Base-by-base conservation (phyloP, 805 yeast genomes). In the Starmerella asiatica region DNA sequence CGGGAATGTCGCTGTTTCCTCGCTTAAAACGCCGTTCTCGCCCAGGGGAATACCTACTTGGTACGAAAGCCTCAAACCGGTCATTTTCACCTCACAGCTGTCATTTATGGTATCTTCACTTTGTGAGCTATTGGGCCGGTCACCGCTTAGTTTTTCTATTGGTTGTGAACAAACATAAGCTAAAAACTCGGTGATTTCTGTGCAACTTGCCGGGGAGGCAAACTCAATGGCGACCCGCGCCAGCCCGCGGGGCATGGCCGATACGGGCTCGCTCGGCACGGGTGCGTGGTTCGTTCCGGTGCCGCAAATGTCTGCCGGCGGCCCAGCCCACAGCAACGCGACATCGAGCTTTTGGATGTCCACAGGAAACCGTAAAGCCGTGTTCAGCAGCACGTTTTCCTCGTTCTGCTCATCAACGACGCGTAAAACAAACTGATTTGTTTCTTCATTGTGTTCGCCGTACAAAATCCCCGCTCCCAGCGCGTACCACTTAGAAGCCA, bases 341-440 rank as follows among this genome's bases (percentile, higher is more conserved):
- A 96, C 85, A 43, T 85, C 96, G 54, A 91, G 97, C 53, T 93
- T 71, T 56, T 88, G 96, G 56, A 81, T 88, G 50, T 81, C 93
- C 3, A 76, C 77, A 21, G 71, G 60, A 0, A 93, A 93, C 51
- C 72, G 76, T n/a, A 88, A 65, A 43, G 58, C 67, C 4, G 86
- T 73, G 51, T 71, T 69, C 30, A 88, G 60, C 18, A 88, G 61
- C 9, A 73, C 62, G 21, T 76, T 75, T 2, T 66, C 62, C 5
- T 73, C 63, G 43, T 77, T 68, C 21, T 69, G 62, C 56, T 85
- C 95, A 57, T 77, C 76, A 39, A 74, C 66, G 12, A 88, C 96
- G 15, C 77, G 56, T 40, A 86, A 70, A 51, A 63, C 74, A 2
- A 93, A 39, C 19, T 34, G 38, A 21, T 34, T 36, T 27, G 34